Base-by-base conservation (phyloP, 352 stramenopile genomes). In the Globisporangium radiosum region DNA sequence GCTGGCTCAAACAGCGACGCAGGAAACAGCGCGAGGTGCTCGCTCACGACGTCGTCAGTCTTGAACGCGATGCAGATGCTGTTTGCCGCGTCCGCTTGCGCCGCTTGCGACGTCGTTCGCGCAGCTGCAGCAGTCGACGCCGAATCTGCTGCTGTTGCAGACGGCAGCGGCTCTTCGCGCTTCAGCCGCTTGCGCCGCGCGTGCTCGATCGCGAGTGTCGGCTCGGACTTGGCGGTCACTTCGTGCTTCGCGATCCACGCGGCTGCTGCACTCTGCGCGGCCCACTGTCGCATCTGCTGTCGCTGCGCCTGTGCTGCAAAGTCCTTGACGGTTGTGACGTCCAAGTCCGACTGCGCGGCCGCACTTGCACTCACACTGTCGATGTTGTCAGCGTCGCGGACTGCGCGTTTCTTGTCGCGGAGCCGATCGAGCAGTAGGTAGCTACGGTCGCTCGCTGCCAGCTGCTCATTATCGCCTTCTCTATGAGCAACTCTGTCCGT, bases 61-160 rank as follows among this genome's bases (percentile, higher is more conserved):
- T 85, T 81, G 59, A 88, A 67, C 7, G 71, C 65, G 47, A 88
- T 73, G 11, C 60, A 75, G 6, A 88, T 63, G 17, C 14, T 59
- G 50, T 66, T n/a, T 8, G 47, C 7, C 14, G 47, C 17, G 42
- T 68, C 52, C 39, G 25, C 56, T 33, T n/a, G 66, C 44, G 42
- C 49, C 17, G 9, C 13, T n/a, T 17, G 15, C 33, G 11, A 15
- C 36, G 51, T 2, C 8, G 7, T 45, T 42, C 2, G 9, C 4
- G 48, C 11, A 10, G 43, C 37, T 51, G 13, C 36, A 37, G 17
- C 25, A 13, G 25, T 19, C 15, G 11, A 44, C 40, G 40, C 40
- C 7, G 7, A 8, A 13, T 44, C 40, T 33, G 25, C 25, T 33
- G 25, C 25, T 33, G 25, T 33, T 33, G 25, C 25, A 33, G 25